Conservation (phyloP, 768 basidiomycete genomes). For the Panaeolus cyanescens region DNA sequence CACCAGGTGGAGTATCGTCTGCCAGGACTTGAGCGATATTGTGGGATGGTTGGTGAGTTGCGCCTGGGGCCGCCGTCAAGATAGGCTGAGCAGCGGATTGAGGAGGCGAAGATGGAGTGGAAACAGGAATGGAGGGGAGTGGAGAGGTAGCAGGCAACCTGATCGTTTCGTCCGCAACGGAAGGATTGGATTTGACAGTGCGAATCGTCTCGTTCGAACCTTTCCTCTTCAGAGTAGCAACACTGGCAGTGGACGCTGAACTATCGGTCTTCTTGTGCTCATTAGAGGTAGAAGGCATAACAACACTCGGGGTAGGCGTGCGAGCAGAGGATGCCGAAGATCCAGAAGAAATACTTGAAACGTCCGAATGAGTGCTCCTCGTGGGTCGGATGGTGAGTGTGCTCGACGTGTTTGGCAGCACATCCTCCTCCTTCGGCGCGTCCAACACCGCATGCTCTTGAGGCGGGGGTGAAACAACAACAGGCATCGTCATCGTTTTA, state of each 20-base stretch:
- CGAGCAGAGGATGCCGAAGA: background rate
- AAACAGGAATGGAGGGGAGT: conserved; percentile 3
- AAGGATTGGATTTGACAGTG: conserved; percentile 18
- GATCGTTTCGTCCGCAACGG: background rate
- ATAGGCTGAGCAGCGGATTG: conserved; percentile 7
- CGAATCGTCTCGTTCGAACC: conserved; percentile 51
- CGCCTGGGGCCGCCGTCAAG: conserved; percentile 3
- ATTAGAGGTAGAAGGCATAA: background rate
- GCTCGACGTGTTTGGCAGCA: conserved; percentile 21
- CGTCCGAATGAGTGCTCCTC: conserved; percentile 11
- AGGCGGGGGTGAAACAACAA: background rate
- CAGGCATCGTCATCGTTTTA: conserved; percentile 6
- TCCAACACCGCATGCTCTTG: background rate
- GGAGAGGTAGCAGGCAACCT: background rate
- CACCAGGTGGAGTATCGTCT: conserved; percentile 48
- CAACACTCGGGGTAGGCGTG: conserved; percentile 3
- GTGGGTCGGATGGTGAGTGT: conserved; percentile 26
- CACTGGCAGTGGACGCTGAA: conserved; percentile 42
- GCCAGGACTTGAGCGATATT: conserved; percentile 18
- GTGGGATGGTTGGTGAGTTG: conserved; percentile 13
- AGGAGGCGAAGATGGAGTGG: conserved; percentile 11
- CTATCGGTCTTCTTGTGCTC: conserved; percentile 51
- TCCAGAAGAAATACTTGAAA: conserved; percentile 10
- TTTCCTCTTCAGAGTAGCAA: conserved; percentile 40
- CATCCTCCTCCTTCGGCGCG: conserved; percentile 11